Conservation (phyloP, 169 alveolate species). For the Plasmodium coatneyi region DNA sequence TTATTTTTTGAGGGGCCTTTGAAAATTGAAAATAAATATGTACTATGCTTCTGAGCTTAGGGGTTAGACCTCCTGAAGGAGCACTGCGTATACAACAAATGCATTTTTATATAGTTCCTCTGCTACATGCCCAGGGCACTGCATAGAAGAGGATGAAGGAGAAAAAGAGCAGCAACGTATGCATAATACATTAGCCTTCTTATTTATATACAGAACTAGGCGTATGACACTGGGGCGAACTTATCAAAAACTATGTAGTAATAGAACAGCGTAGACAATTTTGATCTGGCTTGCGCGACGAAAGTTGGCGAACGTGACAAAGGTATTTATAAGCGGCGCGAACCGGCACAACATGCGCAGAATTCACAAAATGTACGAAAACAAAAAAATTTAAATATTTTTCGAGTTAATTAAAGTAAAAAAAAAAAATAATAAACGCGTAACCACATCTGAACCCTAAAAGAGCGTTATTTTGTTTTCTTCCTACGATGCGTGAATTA, state of each 20-base stretch:
- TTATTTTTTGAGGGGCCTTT: no score
- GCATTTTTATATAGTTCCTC: neutral
- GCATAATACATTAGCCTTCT: neutral
- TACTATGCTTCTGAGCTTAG: neutral
- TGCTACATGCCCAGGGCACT: neutral
- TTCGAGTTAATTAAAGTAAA: neutral
- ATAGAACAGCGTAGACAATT: neutral
- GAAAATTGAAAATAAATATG: neutral
- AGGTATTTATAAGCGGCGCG: neutral
- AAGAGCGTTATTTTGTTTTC: neutral
- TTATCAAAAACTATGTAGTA: neutral
- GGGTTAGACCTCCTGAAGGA: neutral
- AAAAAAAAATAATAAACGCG: neutral
- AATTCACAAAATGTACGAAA: neutral
- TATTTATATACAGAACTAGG: neutral
- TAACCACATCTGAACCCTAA: neutral
- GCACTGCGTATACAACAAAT: neutral
- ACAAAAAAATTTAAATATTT: neutral
- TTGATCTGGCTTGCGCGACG: neutral
- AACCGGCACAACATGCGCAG: neutral
- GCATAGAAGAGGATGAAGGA: neutral
- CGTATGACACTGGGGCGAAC: neutral
- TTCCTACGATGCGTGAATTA: neutral
- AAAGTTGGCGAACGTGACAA: neutral
- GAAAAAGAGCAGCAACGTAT: neutral